Evolutionary conservation across 129 eudicot genomes (phyloP).

Genomic region (Gnaphalium uliginosum): DNA sequence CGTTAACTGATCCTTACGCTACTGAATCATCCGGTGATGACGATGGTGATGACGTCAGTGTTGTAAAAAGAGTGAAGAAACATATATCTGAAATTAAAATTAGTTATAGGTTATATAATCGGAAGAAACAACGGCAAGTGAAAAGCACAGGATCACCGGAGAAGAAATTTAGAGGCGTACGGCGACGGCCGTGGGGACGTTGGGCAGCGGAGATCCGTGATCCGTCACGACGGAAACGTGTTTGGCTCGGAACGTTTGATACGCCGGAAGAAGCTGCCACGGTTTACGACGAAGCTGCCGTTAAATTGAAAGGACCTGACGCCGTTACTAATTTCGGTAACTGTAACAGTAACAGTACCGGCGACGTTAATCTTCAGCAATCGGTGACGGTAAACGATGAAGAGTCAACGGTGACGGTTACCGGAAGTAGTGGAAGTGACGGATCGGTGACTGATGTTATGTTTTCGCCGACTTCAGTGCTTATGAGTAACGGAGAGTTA

Average conservation of each 20-base stretch:
- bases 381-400: slow-evolving; percentile 7
- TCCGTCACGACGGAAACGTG: slow-evolving; percentile 47
- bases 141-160: slow-evolving; percentile 20
- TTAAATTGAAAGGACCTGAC: slow-evolving; percentile 49
- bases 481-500: slow-evolving; percentile 18
- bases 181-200: slow-evolving; percentile 69
- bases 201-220: slow-evolving; percentile 81
- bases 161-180: slow-evolving; percentile 52
- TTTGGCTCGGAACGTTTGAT: slow-evolving; percentile 68
- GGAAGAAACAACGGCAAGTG: slow-evolving; percentile 8
- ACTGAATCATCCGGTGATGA: slow-evolving; percentile 70
- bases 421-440: neutral
- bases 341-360: neutral
- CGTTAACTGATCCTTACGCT: slow-evolving; percentile 55
- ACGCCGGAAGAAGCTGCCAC: slow-evolving; percentile 68
- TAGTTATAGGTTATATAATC: neutral
- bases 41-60: neutral
- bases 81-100: slow-evolving; percentile 44
- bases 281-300: slow-evolving; percentile 62
- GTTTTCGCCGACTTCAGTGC: slow-evolving; percentile 62
- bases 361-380: neutral
- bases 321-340: slow-evolving; percentile 62
- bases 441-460: slow-evolving; percentile 25
- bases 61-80: slow-evolving; percentile 39
- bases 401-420: neutral